Base-by-base conservation (phyloP, 257 asterid genomes). In the Solanum medicagineum region DNA sequence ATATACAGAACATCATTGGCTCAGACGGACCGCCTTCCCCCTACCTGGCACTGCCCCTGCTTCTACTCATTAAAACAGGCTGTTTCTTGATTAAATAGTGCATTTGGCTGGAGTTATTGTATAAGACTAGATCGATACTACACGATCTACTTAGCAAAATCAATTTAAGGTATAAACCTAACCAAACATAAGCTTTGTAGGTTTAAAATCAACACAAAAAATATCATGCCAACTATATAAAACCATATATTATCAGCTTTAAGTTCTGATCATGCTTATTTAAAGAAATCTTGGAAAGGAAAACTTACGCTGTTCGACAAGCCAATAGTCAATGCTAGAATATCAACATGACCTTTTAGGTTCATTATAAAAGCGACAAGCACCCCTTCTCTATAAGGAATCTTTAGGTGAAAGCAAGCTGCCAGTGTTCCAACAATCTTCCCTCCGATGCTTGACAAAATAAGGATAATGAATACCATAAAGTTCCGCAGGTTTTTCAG, bases 311-410 rank as follows among this genome's bases (percentile, higher is more conserved):
- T 87, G 55, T 88, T 90, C 81, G 93, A 92, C 26, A 90, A 79
- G 73, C 94, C 93, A 13, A 91, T 47, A 10, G 97, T 92, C 42
- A 97, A 87, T 15, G 99, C 91, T 60, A 95, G 90, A 89, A 95
- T 87, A 87, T 97, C 99, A 20, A 95, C 98, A 71, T 95, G 99
- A 36, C 99, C 99, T 85, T 97, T 97, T 93, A 97, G 89, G 91
- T 97, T 97, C 99, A 95, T 91, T 86, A 97, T 86, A 92, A 95
- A 97, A 85, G 99, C 91, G 65, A 97, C 88, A 47, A 97, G 94
- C 81, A 97, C 99, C 49, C 99, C 99, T 83, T 97, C 99, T 74
- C 92, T 92, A 85, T 93, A 79, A 2, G 99, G 99, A 60, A 97
- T 92, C 86, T 94, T 95, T 3, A 97, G 91, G 90, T 92, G 93